Conservation (phyloP, 129 eudicot species). For the sunflower (Helianthus annuus) region DNA sequence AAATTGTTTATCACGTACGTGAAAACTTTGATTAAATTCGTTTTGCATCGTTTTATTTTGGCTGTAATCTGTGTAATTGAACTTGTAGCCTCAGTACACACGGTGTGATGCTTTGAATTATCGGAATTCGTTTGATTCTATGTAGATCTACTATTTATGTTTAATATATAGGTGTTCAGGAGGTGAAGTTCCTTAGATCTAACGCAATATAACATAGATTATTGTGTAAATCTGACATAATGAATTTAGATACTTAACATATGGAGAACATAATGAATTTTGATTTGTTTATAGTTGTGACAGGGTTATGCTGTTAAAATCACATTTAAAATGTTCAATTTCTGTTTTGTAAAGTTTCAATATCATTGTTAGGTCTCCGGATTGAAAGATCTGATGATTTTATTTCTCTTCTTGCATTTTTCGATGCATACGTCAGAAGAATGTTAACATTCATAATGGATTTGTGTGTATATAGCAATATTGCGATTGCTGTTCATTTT, state of each 20-base stretch:
- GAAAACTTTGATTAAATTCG: background rate
- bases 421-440: background rate
- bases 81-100: slow-evolving; percentile 1
- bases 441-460: background rate
- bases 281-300: background rate
- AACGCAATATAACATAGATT: background rate
- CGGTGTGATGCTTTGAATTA: background rate
- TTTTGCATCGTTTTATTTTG: background rate
- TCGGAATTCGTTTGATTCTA: slow-evolving; percentile 19
- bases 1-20: slow-evolving; percentile 19
- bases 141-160: slow-evolving; percentile 30
- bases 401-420: background rate
- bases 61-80: slow-evolving; percentile 3
- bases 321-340: slow-evolving; percentile 3
- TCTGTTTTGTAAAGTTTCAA: background rate
- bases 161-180: background rate
- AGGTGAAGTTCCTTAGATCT: slow-evolving; percentile 23
- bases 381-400: background rate
- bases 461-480: background rate
- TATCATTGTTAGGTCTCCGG: background rate
- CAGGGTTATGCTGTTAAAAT: background rate
- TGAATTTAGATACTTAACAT: background rate
- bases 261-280: slow-evolving; percentile 3
- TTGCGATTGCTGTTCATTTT: background rate
- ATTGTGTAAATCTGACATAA: slow-evolving; percentile 3